Evolutionary conservation across 2,329 filamentous ascomycete species (phyloP).

Genomic region (Aspergillus carbonarius): DNA sequence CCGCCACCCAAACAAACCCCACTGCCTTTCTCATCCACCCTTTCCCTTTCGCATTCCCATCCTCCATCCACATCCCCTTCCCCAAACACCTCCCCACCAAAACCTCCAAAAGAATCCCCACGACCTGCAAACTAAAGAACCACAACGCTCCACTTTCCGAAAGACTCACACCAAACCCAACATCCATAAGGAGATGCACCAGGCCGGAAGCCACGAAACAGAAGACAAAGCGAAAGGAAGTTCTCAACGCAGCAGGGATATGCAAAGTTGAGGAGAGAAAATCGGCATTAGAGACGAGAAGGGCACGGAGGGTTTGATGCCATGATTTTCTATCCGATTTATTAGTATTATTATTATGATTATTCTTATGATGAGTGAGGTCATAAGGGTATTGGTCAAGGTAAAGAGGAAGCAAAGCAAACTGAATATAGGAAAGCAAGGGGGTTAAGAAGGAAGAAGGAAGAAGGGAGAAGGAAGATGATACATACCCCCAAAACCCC

Average conservation of each 20-base stretch:
- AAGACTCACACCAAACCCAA: conserved; percentile 17
- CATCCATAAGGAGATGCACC: conserved; percentile 19
- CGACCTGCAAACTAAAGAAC: conserved; percentile 22
- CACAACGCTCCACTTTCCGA: conserved; percentile 13
- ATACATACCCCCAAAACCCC: conserved; percentile 20
- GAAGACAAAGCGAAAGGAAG: conserved; percentile 11
- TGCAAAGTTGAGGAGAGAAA: conserved; percentile 12
- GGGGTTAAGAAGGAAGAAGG: background rate
- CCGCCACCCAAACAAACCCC: conserved; percentile 19
- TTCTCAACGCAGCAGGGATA: background rate
- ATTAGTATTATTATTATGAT: background rate
- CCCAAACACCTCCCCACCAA: background rate
- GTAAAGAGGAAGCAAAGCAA: background rate
- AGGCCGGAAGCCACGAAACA: conserved; percentile 17
- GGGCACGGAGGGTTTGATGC: conserved; percentile 22
- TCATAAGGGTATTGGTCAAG: no score
- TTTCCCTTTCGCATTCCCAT: no score
- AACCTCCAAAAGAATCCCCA: conserved; percentile 4
- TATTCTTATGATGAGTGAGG: no score
- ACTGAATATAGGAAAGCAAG: no score
- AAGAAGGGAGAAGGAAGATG: background rate
- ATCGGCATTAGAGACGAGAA: conserved; percentile 15
- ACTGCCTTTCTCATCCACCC: background rate
- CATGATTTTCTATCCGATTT: conserved; percentile 11
- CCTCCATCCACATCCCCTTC: no score